Evolutionary conservation across 2,329 filamentous ascomycete species (phyloP).

Genomic region (Ceratocystis huliohia): DNA sequence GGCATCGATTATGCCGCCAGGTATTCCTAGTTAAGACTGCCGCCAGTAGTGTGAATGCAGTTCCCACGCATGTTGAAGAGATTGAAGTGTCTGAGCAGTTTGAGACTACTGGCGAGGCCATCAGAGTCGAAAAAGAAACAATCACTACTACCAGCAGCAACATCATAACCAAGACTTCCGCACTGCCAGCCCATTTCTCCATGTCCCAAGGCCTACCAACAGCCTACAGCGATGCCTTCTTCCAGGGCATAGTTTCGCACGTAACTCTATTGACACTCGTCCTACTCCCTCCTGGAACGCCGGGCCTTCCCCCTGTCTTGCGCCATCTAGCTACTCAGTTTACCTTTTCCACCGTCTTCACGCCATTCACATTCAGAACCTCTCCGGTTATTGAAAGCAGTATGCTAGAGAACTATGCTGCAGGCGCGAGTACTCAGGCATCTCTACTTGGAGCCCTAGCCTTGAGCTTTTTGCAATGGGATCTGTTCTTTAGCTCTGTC

Average conservation of each 20-base stretch:
- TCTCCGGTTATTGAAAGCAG: not conserved
- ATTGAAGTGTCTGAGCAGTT: not conserved
- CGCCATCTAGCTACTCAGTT: not conserved
- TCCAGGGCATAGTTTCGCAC: not conserved
- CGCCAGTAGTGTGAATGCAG: not conserved
- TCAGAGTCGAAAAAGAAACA: not conserved
- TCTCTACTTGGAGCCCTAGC: not conserved
- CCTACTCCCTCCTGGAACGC: not conserved
- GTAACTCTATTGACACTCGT: not conserved
- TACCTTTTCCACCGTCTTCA: not conserved
- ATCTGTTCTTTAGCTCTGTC: not conserved
- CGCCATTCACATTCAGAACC: constrained; percentile 3
- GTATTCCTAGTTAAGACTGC: not conserved
- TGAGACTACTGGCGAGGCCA: not conserved
- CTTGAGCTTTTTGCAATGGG: constrained; percentile 13
- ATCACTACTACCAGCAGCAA: not conserved
- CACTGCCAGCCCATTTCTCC: not conserved
- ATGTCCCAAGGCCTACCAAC: not conserved
- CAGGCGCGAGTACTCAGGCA: not conserved
- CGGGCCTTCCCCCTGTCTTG: not conserved
- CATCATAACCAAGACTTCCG: not conserved
- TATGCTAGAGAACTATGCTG: not conserved
- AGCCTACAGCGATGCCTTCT: constrained; percentile 2
- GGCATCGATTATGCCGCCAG: not conserved
- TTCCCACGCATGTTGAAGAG: not conserved